These are phyloP conservation scores for Hanseniaspora taiwanica DNA, from an alignment of 805 yeast species.

Conservation along the genomic window DNA sequence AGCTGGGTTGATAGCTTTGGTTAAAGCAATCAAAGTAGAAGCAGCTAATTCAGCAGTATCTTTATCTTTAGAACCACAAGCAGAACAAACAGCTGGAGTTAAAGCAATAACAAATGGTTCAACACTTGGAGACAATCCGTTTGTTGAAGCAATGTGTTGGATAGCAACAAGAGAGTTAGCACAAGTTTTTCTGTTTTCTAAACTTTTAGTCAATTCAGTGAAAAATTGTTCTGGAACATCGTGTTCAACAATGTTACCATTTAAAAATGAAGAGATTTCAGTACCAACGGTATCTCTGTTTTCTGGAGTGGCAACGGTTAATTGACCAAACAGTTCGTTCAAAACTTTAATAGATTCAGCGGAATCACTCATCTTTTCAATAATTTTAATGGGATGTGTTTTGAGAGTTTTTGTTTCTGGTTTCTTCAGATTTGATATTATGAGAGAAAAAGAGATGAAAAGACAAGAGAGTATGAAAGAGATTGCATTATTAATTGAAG, in stretches of 20 bases:
- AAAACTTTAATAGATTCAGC: slow-evolving; percentile 56
- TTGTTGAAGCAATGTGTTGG: slow-evolving; percentile 68
- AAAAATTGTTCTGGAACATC: slow-evolving; percentile 91
- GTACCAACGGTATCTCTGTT: slow-evolving; percentile 75
- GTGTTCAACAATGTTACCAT: slow-evolving; percentile 95
- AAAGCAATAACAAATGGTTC: slow-evolving; percentile 89
- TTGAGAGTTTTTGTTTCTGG: not conserved
- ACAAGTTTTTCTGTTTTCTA: slow-evolving; percentile 71
- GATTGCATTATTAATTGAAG: too few relatives aligned
- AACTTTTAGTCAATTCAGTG: slow-evolving; percentile 57
- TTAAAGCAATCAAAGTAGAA: slow-evolving; percentile 62
- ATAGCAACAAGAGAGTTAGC: slow-evolving; percentile 77
- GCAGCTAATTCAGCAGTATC: slow-evolving; percentile 63
- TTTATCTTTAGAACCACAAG: slow-evolving; percentile 84
- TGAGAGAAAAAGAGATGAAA: not conserved
- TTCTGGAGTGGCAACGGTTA: slow-evolving; percentile 78
- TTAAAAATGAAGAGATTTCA: slow-evolving; percentile 84
- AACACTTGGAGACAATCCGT: slow-evolving; percentile 75
- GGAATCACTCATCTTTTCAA: slow-evolving; percentile 34
- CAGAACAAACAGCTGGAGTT: slow-evolving; percentile 54
- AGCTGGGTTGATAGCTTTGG: slow-evolving; percentile 78
- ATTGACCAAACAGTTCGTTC: slow-evolving; percentile 84
- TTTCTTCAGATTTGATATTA: not conserved
- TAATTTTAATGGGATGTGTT: too few relatives aligned
- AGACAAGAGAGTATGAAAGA: not conserved